Conservation (phyloP, 2,329 filamentous ascomycete genomes). For the Akanthomyces muscarius region DNA sequence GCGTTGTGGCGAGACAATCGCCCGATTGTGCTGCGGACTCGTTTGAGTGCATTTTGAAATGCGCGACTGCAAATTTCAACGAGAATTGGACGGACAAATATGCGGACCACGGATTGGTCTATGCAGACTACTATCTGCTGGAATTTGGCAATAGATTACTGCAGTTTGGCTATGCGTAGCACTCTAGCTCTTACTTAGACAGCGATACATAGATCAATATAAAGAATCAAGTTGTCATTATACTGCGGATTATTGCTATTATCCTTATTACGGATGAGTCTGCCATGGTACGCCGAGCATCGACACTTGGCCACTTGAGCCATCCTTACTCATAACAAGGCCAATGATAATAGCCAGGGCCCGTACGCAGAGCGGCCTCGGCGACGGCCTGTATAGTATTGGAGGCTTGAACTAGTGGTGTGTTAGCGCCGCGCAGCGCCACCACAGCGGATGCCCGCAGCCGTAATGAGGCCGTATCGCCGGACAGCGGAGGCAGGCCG, state of each 20-base stretch:
- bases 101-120: conserved; percentile 40
- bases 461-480: background rate
- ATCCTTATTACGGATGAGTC: no score
- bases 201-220: background rate
- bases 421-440: background rate
- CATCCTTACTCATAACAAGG: no score
- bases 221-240: no score
- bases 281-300: no score
- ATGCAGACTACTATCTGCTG: conserved; percentile 46
- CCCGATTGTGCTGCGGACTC: background rate
- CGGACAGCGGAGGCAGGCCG: conserved; percentile 1
- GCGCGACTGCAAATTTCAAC: conserved; percentile 34
- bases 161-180: conserved; percentile 26
- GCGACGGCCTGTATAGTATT: background rate
- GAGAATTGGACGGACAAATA: conserved; percentile 26
- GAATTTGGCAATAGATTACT: conserved; percentile 47
- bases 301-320: no score
- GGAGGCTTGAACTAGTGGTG: background rate
- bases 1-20: background rate
- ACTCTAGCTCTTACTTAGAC: background rate
- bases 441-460: background rate
- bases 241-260: no score
- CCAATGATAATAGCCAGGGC: no score
- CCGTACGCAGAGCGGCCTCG: background rate
- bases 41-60: conserved; percentile 32